Evolutionary conservation across 2,329 filamentous ascomycete genomes (phyloP), one percentile per base, ranked within the genome.

Genomic region (Colletotrichum sp.): DNA sequence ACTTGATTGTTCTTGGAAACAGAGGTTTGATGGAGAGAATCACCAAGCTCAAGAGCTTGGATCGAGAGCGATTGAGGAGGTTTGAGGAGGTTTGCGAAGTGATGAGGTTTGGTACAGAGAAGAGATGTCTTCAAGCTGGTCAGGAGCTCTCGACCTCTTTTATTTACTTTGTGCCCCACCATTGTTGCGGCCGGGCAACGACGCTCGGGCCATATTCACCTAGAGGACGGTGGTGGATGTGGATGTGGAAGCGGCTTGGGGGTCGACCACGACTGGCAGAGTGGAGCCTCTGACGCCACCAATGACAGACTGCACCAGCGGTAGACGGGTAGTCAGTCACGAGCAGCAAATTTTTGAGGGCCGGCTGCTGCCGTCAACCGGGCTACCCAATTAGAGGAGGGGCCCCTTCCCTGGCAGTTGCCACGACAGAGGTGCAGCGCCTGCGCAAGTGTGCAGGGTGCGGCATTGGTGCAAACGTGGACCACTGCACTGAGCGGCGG

Each of bases 91-190:
- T 75, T 48, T 78, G 52, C 34, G 68, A 39, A 77, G 74, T 71
- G 76, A 78, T 65, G 77, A 79, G 78, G 77, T 81, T 79, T 80
- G 73, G 36, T 75, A 75, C 80, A 77, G 76, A 81, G 80, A 79
- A 77, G 81, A 79, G 72, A 70, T 75, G 55, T 77, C 77, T 77
- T 32, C 26, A 63, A 75, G 64, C 78, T 77, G 80, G n/a, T 67
- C 66, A 70, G 75, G 79, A 69, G 65, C 74, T 76, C 71, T 69
- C 74, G 67, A 76, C 81, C 79, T 81, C 82, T 87, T 88, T 87
- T 88, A 87, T 88, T 88, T 88, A 88, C 86, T 83, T 84, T 82
- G 71, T 34, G 82, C 80, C 83, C 84, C 84, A 84, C 83, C 65
- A 44, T 44, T 48, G 78, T 78, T 78, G 63, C 75, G 78, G 76